Evolutionary conservation across 768 basidiomycete species (phyloP).

Genomic region (Mycena galericulata): DNA sequence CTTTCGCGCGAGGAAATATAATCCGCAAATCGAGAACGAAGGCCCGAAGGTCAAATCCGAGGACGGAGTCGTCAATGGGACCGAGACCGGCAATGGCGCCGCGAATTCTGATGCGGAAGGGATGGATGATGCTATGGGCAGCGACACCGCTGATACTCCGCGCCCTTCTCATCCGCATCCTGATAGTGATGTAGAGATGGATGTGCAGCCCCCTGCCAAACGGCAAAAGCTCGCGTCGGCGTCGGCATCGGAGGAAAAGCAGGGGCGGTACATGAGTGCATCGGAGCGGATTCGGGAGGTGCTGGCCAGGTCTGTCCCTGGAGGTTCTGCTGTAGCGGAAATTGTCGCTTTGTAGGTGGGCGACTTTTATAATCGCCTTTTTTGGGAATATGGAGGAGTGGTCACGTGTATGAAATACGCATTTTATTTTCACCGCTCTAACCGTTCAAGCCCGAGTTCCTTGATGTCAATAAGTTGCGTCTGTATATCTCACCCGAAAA

Average conservation of each 20-base stretch:
- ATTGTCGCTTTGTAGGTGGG: too few relatives aligned
- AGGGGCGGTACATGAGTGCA: conserved; percentile 24
- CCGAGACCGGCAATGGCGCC: conserved; percentile 8
- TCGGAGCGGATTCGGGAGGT: conserved; percentile 30
- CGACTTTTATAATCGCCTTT: too few relatives aligned
- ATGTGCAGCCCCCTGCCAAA: conserved; percentile 23
- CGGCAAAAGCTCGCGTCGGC: conserved; percentile 19
- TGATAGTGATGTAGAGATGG: not conserved
- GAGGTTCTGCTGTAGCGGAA: too few relatives aligned
- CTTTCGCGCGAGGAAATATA: conserved; percentile 55
- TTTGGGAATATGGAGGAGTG: too few relatives aligned
- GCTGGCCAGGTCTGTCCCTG: not conserved
- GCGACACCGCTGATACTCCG: too few relatives aligned
- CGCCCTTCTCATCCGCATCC: not conserved
- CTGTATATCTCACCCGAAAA: too few relatives aligned
- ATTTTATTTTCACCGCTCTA: too few relatives aligned
- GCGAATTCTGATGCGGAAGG: not conserved
- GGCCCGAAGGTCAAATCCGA: not conserved
- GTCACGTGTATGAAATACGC: too few relatives aligned
- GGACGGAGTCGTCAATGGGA: not conserved
- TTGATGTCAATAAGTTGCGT: too few relatives aligned
- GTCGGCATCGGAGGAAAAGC: not conserved
- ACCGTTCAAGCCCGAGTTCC: too few relatives aligned
- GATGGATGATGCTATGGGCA: conserved; percentile 19
- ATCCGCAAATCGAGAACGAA: not conserved